Percentiles rank a stretch among this genome's conserved stretches.
Evolutionary conservation across 176 grass and related monocot genomes (phyloP).

Genomic region (Rhynchospora tenuis): DNA sequence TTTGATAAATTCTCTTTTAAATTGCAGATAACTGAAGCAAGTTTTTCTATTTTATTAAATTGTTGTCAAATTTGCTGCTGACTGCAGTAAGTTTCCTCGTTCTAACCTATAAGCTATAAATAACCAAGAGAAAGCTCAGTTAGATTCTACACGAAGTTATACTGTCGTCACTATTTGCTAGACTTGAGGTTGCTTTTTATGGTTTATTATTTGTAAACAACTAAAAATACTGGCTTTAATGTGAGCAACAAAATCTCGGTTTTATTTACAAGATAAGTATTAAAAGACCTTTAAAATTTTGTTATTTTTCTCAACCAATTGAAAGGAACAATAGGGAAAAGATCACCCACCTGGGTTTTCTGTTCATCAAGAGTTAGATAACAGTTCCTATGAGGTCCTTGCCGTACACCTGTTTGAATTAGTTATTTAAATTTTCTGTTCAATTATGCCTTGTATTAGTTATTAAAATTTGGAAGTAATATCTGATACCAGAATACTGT

Average conservation of each 20-base stretch:
- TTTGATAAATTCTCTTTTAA: not conserved
- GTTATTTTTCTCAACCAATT: not conserved
- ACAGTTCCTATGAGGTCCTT: slow-evolving; percentile 73
- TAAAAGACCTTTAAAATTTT: not conserved
- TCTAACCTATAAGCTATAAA: not conserved
- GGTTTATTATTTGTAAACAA: slow-evolving; percentile 6
- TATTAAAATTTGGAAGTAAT: not conserved
- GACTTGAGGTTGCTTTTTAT: not conserved
- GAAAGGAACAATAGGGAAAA: not conserved
- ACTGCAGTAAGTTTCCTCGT: not conserved
- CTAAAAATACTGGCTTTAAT: not conserved
- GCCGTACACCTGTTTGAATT: slow-evolving; percentile 39
- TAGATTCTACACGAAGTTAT: not conserved
- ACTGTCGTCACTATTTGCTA: not conserved
- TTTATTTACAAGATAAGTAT: not conserved
- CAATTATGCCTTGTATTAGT: not conserved
- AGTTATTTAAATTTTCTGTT: slow-evolving; percentile 1
- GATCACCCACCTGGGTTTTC: slow-evolving; percentile 63
- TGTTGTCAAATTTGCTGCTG: not conserved
- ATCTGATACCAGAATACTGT: not conserved
- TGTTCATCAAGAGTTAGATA: slow-evolving; percentile 77
- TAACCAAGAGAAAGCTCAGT: not conserved
- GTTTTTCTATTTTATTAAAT: not conserved
- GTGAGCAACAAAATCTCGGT: not conserved
- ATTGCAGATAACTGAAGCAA: not conserved